A percentile compares a stretch with the other conserved stretches of the same genome.
phyloP scores from a whole-genome alignment of 441 rosid species.

The Croton laevigatus region DNA sequence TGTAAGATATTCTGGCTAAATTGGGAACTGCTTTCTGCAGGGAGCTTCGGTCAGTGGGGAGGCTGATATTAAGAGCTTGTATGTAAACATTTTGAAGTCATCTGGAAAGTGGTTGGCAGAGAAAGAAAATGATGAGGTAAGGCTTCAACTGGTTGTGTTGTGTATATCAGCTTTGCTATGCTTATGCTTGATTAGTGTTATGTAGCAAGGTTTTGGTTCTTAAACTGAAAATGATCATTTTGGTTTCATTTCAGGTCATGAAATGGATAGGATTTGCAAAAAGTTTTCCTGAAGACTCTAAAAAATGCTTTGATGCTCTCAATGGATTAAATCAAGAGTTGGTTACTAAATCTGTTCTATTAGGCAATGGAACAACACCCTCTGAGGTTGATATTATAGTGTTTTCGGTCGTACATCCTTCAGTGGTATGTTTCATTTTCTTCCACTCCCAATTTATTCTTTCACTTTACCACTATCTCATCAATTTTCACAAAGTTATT shows the following conservation, averaged over 20 bases:
- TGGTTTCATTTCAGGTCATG: conserved; percentile 44
- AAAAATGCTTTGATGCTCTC: conserved; percentile 45
- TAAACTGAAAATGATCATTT: conserved; percentile 5
- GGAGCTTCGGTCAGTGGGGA: conserved; percentile 28
- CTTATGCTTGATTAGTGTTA: conserved; percentile 5
- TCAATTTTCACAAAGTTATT: neutral
- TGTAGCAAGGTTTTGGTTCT: neutral
- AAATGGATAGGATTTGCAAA: conserved; percentile 77
- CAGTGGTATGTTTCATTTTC: conserved; percentile 47
- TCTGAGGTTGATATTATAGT: conserved; percentile 77
- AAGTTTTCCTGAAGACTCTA: conserved; percentile 48
- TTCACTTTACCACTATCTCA: neutral
- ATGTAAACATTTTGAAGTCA: conserved; percentile 44
- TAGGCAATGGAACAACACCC: conserved; percentile 67
- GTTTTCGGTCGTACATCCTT: conserved; percentile 60
- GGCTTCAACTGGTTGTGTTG: conserved; percentile 8
- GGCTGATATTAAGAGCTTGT: conserved; percentile 51
- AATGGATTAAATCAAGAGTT: conserved; percentile 55
- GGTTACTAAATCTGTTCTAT: conserved; percentile 58
- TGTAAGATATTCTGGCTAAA: conserved; percentile 8
- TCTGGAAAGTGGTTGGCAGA: conserved; percentile 35
- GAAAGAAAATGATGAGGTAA: conserved; percentile 51
- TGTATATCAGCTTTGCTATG: neutral
- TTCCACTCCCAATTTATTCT: conserved; percentile 6
- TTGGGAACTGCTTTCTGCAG: conserved; percentile 36